phyloP scores from a whole-genome alignment of 2,329 filamentous ascomycete species.

The Botrytis paeoniae region DNA sequence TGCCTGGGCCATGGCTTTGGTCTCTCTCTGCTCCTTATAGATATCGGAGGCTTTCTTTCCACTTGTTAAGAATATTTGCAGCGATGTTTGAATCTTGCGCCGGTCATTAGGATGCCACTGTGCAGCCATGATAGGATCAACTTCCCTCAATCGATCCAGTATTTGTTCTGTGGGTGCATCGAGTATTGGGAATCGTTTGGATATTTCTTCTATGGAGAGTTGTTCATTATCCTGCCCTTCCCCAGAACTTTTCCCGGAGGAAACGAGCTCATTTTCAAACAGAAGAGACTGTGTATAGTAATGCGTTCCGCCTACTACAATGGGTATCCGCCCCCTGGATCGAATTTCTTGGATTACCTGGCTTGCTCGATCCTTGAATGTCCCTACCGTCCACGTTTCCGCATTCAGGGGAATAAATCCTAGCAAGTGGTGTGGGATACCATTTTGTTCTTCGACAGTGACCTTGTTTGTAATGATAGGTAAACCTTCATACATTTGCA shows the following conservation, averaged over 20 bases:
- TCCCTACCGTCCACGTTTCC: conserved; percentile 77
- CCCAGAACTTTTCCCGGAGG: conserved; percentile 34
- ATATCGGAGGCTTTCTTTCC: conserved; percentile 80
- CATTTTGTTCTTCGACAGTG: conserved; percentile 67
- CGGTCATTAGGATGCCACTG: conserved; percentile 93
- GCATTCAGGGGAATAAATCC: conserved; percentile 73
- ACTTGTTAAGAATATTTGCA: conserved; percentile 85
- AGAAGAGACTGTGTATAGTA: conserved; percentile 91
- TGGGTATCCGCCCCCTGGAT: conserved; percentile 73
- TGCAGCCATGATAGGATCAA: conserved; percentile 86
- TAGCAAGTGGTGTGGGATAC: conserved; percentile 83
- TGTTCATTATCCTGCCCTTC: conserved; percentile 33
- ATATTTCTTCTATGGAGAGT: conserved; percentile 38
- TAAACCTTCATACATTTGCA: conserved; percentile 92
- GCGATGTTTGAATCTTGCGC: conserved; percentile 82
- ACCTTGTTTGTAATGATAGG: conserved; percentile 97
- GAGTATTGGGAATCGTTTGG: conserved; percentile 64
- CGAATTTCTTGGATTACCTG: conserved; percentile 74
- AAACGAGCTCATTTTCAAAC: conserved; percentile 69
- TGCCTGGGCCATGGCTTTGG: conserved; percentile 38
- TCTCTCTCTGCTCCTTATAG: conserved; percentile 71
- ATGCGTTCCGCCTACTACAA: conserved; percentile 90
- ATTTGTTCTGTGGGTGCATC: conserved; percentile 69
- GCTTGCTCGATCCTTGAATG: conserved; percentile 69
- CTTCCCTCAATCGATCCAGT: conserved; percentile 66